phyloP scores from a whole-genome alignment of 495 filamentous ascomycete genomes.

The Hypoxylon perforatum region DNA sequence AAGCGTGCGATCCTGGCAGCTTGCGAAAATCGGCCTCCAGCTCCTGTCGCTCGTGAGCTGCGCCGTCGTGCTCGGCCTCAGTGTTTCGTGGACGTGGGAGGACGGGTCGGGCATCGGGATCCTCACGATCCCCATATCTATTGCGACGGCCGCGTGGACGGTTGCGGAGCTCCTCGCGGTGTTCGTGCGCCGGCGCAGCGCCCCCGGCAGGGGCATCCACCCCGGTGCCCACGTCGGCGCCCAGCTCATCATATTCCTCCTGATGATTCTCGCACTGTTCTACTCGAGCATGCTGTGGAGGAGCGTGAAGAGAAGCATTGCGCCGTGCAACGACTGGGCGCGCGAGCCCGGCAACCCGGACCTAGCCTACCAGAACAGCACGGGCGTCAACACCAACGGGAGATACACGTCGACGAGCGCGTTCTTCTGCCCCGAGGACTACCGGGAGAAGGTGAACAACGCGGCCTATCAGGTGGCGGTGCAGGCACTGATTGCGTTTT shows the following conservation, averaged over 20 bases:
- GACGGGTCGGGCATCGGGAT: not conserved
- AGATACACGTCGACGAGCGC: not conserved
- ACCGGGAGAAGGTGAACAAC: constrained; percentile 13
- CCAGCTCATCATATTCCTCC: constrained; percentile 48
- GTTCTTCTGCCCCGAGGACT: constrained; percentile 18
- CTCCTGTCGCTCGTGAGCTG: constrained; percentile 40
- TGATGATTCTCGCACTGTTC: constrained; percentile 32
- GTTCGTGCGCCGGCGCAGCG: constrained; percentile 20
- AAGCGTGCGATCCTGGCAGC: constrained; percentile 41
- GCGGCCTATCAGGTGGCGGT: constrained; percentile 16
- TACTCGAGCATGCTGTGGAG: constrained; percentile 19
- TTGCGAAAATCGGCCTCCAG: constrained; percentile 45
- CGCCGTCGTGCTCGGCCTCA: constrained; percentile 43
- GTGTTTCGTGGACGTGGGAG: constrained; percentile 12
- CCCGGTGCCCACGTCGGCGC: constrained; percentile 52
- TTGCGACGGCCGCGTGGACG: constrained; percentile 44
- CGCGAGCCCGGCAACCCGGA: constrained; percentile 18
- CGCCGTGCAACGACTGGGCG: constrained; percentile 28
- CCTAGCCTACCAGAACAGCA: constrained; percentile 12
- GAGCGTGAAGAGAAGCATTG: constrained; percentile 13
- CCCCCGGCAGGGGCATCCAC: constrained; percentile 44
- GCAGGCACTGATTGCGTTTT: constrained; percentile 32
- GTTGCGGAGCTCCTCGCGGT: constrained; percentile 45
- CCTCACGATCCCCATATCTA: constrained; percentile 34
- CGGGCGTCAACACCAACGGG: not conserved